Evolutionary conservation across 2,329 filamentous ascomycete genomes (phyloP), one percentile per base, ranked within the genome.

Genomic region (Colletotrichum sp.): DNA sequence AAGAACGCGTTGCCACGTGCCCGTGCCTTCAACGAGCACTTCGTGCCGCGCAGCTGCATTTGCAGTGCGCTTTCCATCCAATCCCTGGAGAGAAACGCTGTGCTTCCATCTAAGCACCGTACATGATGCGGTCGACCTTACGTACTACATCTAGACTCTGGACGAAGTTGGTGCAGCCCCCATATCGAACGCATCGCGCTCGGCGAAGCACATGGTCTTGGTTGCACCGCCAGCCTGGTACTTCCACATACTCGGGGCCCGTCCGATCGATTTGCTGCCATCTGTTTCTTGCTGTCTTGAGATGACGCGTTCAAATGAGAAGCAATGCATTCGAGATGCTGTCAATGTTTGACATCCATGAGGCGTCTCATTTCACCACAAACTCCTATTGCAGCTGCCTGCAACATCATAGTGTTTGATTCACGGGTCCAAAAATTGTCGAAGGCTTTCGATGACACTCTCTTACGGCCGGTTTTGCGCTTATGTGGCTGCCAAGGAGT

Each of bases 1-100:
- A 21, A 43, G 34, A 34, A 68, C 43, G 38, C 65, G 65, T 65
- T 65, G 64, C 74, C 74, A 69, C 64, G 70, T 74, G 71, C 74
- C 64, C 34, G 48, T 26, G 21, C 57, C 28, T 28, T 32, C 9
- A 16, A 34, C 30, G 32, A 69, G 26, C n/a, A 69, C 43, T 52
- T 52, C 43, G 43, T 52, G 43, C 43, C 43, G n/a, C 43, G 43
- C 43, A 52, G n/a, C n/a, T 52, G 74, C 58, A 26, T 67, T n/a
- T 9, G 65, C 64, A 60, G 55, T 58, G 65, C 21, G 60, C 7
- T 26, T 34, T 64, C 55, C 32, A 36, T 58, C 55, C n/a, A 24
- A 26, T 58, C 32, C 16, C 52, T 36, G 16, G 21, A 16, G 52
- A 6, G 12, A 30, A 30, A 30, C 48, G 38, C 24, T 15, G 10